phyloP scores from a whole-genome alignment of 192 early-diverging fungal species.

The Backusella tarrabulga region DNA sequence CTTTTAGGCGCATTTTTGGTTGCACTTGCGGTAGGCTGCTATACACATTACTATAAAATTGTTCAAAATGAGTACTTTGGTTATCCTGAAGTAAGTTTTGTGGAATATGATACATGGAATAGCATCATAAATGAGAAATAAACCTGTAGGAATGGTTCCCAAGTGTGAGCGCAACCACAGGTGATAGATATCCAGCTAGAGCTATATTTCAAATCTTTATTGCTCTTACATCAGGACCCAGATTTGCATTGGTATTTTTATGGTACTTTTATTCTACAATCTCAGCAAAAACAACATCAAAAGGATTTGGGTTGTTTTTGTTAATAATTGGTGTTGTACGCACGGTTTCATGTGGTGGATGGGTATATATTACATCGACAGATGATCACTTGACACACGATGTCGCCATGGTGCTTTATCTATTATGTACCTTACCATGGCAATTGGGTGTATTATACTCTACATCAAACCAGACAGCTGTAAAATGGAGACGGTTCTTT shows the following conservation, averaged over 20 bases:
- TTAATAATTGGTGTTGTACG: conserved; percentile 53
- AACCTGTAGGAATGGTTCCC: conserved; percentile 69
- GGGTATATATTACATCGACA: conserved; percentile 80
- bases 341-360: conserved; percentile 77
- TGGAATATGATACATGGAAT: background rate
- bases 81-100: conserved; percentile 61
- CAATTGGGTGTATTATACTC: conserved; percentile 60
- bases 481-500: conserved; percentile 55
- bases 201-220: conserved; percentile 78
- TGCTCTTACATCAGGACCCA: conserved; percentile 67
- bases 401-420: conserved; percentile 77
- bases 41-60: conserved; percentile 79
- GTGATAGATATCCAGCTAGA: conserved; percentile 76
- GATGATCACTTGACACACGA: conserved; percentile 82
- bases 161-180: conserved; percentile 77
- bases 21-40: conserved; percentile 65
- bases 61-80: conserved; percentile 77
- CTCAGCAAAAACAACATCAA: conserved; percentile 18
- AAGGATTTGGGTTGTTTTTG: conserved; percentile 38
- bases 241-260: conserved; percentile 47
- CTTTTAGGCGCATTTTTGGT: conserved; percentile 61
- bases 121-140: conserved; percentile 5
- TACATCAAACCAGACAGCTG: conserved; percentile 39
- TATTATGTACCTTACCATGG: conserved; percentile 76
- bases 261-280: conserved; percentile 44